Conservation (phyloP, 345 rosid species). For the Cardamine occulta region DNA sequence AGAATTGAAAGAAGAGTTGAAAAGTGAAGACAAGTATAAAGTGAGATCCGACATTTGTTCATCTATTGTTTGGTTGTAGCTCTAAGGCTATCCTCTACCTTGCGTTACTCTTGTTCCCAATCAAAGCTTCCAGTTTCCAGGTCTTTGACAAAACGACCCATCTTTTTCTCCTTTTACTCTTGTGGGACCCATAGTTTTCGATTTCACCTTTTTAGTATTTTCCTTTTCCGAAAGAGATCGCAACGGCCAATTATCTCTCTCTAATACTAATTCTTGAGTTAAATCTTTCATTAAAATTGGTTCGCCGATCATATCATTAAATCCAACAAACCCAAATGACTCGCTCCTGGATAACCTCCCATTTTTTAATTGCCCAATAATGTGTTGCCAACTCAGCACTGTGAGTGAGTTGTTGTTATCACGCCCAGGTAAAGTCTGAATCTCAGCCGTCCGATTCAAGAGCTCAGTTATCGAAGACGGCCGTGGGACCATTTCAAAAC, state of each 20-base stretch:
- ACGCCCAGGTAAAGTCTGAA: neutral
- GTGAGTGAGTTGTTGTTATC: conserved; percentile 11
- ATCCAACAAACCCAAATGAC: neutral
- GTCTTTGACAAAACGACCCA: conserved; percentile 35
- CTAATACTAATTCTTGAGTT: neutral
- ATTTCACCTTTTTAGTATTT: neutral
- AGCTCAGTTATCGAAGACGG: neutral
- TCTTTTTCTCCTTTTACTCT: conserved; percentile 27
- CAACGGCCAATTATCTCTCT: neutral
- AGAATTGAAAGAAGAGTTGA: conserved; percentile 19
- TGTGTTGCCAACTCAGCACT: conserved; percentile 8
- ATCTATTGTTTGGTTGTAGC: conserved; percentile 28
- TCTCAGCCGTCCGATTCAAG: conserved; percentile 15
- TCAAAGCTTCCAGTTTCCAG: neutral
- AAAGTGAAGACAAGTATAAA: conserved; percentile 31
- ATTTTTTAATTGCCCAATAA: neutral
- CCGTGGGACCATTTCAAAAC: neutral
- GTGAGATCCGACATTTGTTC: conserved; percentile 43
- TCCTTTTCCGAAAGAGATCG: conserved; percentile 6
- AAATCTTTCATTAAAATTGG: neutral
- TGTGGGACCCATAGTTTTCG: conserved; percentile 29
- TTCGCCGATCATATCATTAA: neutral
- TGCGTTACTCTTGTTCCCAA: conserved; percentile 18
- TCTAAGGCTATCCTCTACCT: conserved; percentile 2
- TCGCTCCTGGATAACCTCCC: neutral